phyloP scores from a whole-genome alignment of 2,329 filamentous ascomycete species.

The Epicoccum sorghinum region DNA sequence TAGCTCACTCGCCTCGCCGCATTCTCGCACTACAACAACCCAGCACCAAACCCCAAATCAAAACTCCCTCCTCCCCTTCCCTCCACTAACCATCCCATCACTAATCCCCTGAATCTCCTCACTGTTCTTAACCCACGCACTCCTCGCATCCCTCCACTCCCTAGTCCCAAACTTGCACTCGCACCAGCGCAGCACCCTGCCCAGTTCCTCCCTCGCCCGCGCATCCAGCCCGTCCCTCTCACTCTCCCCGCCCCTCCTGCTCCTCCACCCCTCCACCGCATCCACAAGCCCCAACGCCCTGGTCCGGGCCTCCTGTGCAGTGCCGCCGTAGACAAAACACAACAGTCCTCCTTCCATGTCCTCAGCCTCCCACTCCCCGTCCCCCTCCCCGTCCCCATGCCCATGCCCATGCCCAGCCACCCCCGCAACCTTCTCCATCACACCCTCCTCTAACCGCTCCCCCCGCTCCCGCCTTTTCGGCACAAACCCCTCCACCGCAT shows the following conservation, averaged over 20 bases:
- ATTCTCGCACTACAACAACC: neutral
- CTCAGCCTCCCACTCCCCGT: slow-evolving; percentile 1
- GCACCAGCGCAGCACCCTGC: slow-evolving; percentile 53
- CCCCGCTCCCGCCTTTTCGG: slow-evolving; percentile 29
- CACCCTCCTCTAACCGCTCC: slow-evolving; percentile 22
- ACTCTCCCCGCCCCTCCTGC: slow-evolving; percentile 22
- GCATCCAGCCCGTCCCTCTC: slow-evolving; percentile 37
- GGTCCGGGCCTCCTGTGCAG: neutral
- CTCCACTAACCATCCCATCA: slow-evolving; percentile 53
- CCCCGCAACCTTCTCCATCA: slow-evolving; percentile 4
- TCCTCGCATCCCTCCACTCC: slow-evolving; percentile 52
- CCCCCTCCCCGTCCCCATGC: slow-evolving; percentile 5
- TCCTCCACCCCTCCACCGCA: slow-evolving; percentile 47
- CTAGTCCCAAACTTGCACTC: slow-evolving; percentile 53
- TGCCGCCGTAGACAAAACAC: slow-evolving; percentile 28
- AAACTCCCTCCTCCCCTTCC: slow-evolving; percentile 54
- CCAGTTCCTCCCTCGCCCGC: slow-evolving; percentile 48
- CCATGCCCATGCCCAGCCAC: slow-evolving; percentile 9
- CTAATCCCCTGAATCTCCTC: slow-evolving; percentile 50
- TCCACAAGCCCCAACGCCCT: slow-evolving; percentile 35
- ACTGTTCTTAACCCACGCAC: slow-evolving; percentile 51
- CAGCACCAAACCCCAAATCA: slow-evolving; percentile 27
- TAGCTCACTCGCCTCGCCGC: slow-evolving; percentile 8
- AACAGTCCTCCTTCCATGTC: neutral
- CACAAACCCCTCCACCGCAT: slow-evolving; percentile 41